phyloP scores from a whole-genome alignment of 352 stramenopile genomes.

The Stramenopiles sp. region DNA sequence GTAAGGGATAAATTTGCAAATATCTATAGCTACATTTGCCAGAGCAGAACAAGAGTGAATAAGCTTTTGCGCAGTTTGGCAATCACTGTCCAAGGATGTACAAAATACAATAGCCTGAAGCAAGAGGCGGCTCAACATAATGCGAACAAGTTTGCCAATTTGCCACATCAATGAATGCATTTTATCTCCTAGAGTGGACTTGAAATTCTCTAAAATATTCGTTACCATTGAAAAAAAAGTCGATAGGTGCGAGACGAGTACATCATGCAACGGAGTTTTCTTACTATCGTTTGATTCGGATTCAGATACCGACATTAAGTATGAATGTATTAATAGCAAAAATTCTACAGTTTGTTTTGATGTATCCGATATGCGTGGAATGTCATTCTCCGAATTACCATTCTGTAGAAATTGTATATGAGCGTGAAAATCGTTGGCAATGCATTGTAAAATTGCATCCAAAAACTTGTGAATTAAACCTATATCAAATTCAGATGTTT shows the following conservation, averaged over 20 bases:
- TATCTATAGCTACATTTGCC: not conserved
- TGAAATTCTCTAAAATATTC: not conserved
- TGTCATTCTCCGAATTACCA: not conserved
- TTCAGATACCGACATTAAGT: conserved; percentile 8
- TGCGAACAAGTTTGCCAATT: not conserved
- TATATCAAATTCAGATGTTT: no score
- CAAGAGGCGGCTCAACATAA: not conserved
- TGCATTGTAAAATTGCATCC: conserved; percentile 2
- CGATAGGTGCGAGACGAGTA: not conserved
- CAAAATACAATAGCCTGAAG: not conserved
- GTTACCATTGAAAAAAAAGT: not conserved
- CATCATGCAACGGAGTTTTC: not conserved
- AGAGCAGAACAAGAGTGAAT: not conserved
- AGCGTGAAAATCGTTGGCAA: not conserved
- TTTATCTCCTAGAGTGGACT: not conserved
- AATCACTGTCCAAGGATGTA: not conserved
- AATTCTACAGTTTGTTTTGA: not conserved
- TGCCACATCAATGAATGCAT: not conserved
- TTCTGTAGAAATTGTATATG: not conserved
- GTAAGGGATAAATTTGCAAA: not conserved
- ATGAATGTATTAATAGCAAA: conserved; percentile 7
- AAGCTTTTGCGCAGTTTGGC: not conserved
- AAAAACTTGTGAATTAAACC: conserved; percentile 4
- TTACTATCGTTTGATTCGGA: not conserved
- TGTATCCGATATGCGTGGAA: not conserved